These are phyloP conservation scores for Solanum clarkiae DNA, from an alignment of 257 asterid species.

Conservation along the genomic window DNA sequence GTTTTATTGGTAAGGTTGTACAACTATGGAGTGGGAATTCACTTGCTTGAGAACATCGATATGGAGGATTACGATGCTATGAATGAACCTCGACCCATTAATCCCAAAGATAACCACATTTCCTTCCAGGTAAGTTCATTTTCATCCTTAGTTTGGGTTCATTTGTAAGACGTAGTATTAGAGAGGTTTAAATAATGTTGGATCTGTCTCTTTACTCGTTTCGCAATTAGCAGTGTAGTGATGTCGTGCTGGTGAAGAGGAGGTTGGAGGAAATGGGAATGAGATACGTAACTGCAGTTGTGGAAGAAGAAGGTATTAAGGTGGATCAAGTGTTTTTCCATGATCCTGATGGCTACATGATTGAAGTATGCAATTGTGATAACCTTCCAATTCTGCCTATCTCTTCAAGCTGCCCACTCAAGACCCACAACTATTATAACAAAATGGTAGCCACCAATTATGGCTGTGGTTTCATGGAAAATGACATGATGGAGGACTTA, in stretches of 20 bases:
- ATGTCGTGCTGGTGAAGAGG: conserved; percentile 19
- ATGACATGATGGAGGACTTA: conserved; percentile 25
- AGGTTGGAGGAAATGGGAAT: conserved; percentile 22
- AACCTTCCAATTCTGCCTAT: conserved; percentile 20
- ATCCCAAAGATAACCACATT: conserved; percentile 27
- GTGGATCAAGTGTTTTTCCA: conserved; percentile 36
- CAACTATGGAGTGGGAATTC: conserved; percentile 28
- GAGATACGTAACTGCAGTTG: conserved; percentile 10
- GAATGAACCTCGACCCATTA: conserved; percentile 11
- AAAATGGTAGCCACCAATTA: not conserved
- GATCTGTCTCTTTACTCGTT: not conserved
- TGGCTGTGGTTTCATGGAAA: conserved; percentile 6
- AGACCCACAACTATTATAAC: not conserved
- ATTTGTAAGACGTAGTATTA: not conserved
- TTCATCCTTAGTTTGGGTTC: not conserved
- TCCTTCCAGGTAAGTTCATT: conserved; percentile 20
- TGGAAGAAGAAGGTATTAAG: conserved; percentile 22
- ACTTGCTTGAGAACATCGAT: conserved; percentile 14
- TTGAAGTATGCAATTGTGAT: conserved; percentile 28
- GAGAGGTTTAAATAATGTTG: not conserved
- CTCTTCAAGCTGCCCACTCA: conserved; percentile 7
- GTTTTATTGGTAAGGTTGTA: conserved; percentile 11
- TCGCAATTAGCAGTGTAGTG: conserved; percentile 7
- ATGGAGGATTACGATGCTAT: not conserved
- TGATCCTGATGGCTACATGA: conserved; percentile 37